These are phyloP conservation scores for Annulohypoxylon truncatum DNA, from an alignment of 2,329 filamentous ascomycete species.

Conservation along the genomic window DNA sequence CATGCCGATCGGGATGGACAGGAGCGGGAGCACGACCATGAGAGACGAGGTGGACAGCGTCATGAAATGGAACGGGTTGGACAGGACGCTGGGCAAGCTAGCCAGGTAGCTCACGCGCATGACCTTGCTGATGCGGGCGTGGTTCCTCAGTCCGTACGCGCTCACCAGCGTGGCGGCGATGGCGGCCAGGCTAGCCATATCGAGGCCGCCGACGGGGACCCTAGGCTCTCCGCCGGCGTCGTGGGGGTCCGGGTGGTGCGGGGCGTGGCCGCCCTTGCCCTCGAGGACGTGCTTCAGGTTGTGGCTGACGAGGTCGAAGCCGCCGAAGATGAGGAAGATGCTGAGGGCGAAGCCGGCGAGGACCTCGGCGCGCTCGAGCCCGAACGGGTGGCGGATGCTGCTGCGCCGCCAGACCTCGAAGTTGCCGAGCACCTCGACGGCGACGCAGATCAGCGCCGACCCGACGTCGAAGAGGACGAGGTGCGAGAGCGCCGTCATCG, in stretches of 20 bases:
- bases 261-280: constrained; percentile 72
- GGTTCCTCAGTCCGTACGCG: constrained; percentile 88
- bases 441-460: constrained; percentile 89
- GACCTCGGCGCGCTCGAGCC: constrained; percentile 90
- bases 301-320: constrained; percentile 93
- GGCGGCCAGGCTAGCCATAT: constrained; percentile 83
- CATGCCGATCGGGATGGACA: constrained; percentile 82
- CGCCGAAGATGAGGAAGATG: constrained; percentile 96
- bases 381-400: constrained; percentile 93
- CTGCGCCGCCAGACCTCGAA: constrained; percentile 98
- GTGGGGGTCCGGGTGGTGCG: constrained; percentile 77
- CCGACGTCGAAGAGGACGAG: constrained; percentile 95
- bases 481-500: constrained; percentile 91
- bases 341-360: constrained; percentile 96
- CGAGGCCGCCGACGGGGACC: constrained; percentile 81
- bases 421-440: constrained; percentile 92
- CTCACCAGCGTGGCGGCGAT: constrained; percentile 86
- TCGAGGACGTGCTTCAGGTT: constrained; percentile 94
- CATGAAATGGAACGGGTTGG: constrained; percentile 94
- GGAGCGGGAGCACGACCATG: constrained; percentile 82
- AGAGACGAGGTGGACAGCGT: constrained; percentile 87
- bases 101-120: constrained; percentile 89
- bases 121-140: constrained; percentile 89
- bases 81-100: constrained; percentile 84
- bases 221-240: constrained; percentile 52